Evolutionary conservation across 805 yeast species (phyloP).

Genomic region (Metschnikowia proteae): DNA sequence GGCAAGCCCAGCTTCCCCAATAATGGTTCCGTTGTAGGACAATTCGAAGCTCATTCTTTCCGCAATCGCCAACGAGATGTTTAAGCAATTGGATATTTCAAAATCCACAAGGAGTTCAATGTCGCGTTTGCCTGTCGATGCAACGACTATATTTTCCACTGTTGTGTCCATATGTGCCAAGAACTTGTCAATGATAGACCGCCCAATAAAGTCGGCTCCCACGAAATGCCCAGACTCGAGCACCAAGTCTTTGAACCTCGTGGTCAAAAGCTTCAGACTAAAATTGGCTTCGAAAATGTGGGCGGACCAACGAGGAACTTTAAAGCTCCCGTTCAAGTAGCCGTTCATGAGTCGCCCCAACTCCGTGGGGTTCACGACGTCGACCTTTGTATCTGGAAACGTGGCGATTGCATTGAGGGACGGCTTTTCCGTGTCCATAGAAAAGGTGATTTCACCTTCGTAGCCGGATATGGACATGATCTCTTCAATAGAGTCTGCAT

Average conservation of each 20-base stretch:
- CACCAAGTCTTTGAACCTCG: background rate
- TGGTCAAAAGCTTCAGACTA: background rate
- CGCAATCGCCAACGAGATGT: slow-evolving; percentile 21
- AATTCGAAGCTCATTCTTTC: slow-evolving; percentile 26
- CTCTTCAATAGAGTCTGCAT: background rate
- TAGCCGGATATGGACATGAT: background rate
- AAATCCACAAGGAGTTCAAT: slow-evolving; percentile 28
- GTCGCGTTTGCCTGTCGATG: slow-evolving; percentile 23
- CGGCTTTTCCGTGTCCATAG: background rate
- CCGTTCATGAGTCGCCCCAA: background rate
- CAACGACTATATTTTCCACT: slow-evolving; percentile 19
- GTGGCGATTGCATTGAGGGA: background rate
- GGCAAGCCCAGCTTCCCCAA: slow-evolving; percentile 29
- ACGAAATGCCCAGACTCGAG: background rate
- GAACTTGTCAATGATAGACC: background rate
- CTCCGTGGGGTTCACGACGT: background rate
- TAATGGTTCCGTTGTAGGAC: slow-evolving; percentile 27
- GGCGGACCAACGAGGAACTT: background rate
- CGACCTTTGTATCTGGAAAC: background rate
- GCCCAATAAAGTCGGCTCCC: background rate
- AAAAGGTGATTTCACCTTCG: background rate
- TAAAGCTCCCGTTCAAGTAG: background rate
- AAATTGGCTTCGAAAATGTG: background rate
- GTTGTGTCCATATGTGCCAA: background rate
- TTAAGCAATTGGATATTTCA: slow-evolving; percentile 32